Percentiles rank a stretch among this genome's conserved stretches.
These are phyloP conservation scores for Zasmidium citrigriseum DNA, from an alignment of 2,329 filamentous ascomycete species.

Conservation along the genomic window DNA sequence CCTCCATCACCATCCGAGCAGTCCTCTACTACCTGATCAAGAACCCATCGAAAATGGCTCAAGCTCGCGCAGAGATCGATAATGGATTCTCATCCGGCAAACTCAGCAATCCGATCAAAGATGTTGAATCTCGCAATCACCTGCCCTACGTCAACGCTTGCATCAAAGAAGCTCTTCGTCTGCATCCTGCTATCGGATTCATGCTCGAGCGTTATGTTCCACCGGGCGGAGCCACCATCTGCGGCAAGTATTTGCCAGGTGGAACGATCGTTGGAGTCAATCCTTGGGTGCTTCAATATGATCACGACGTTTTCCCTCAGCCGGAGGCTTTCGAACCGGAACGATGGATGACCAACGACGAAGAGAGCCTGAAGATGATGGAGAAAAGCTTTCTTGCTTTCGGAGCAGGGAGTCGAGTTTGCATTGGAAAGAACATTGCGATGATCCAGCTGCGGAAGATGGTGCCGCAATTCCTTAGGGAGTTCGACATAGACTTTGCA, in stretches of 20 bases:
- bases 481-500: constrained; percentile 19
- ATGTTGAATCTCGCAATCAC: background rate
- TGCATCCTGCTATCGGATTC: constrained; percentile 4
- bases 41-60: constrained; percentile 33
- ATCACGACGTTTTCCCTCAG: constrained; percentile 35
- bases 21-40: constrained; percentile 41
- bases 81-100: background rate
- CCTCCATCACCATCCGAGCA: constrained; percentile 19
- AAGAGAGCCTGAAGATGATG: constrained; percentile 6
- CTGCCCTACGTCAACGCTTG: constrained; percentile 18
- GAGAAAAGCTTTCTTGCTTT: constrained; percentile 25
- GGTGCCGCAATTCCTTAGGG: constrained; percentile 25
- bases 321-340: constrained; percentile 8
- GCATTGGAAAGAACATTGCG: constrained; percentile 33
- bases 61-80: constrained; percentile 39
- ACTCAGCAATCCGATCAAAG: background rate
- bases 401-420: constrained; percentile 36
- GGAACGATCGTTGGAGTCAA: constrained; percentile 3
- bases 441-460: constrained; percentile 30
- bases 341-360: constrained; percentile 4
- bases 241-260: constrained; percentile 6
- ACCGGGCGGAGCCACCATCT: constrained; percentile 7
- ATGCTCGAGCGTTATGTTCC: constrained; percentile 5
- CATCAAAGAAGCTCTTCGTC: constrained; percentile 9
- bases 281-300: background rate